Percentiles rank a stretch among this genome's conserved stretches.
phyloP scores from a whole-genome alignment of 2,329 filamentous ascomycete genomes.

The Beauveria bassiana region DNA sequence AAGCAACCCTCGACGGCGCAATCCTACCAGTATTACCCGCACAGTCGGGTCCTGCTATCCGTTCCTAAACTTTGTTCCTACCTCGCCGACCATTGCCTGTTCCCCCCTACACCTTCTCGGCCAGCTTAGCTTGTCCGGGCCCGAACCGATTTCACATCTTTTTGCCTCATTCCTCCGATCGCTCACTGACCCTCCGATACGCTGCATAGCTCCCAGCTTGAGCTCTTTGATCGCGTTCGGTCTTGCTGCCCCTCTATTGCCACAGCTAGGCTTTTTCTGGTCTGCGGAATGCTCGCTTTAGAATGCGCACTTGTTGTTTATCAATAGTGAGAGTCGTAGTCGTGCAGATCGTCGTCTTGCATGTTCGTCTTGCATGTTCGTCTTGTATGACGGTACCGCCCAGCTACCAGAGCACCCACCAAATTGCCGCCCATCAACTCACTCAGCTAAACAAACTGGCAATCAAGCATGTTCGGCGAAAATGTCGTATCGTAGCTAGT shows the following conservation, averaged over 20 bases:
- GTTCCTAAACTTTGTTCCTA: background rate
- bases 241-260: background rate
- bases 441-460: no score
- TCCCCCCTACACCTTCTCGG: background rate
- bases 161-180: background rate
- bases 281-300: background rate
- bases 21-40: background rate
- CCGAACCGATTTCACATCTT: constrained; percentile 4
- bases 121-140: background rate
- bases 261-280: background rate
- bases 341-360: background rate
- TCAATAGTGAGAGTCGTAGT: background rate
- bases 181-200: background rate
- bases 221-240: background rate
- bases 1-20: background rate
- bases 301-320: background rate
- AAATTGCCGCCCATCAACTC: background rate
- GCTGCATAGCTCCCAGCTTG: no score
- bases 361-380: background rate
- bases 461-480: no score
- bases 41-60: background rate
- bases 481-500: no score
- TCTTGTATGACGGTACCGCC: background rate
- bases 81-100: background rate
- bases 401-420: background rate